Percentiles rank a stretch among this genome's conserved stretches.
Evolutionary conservation across 2,329 filamentous ascomycete species (phyloP).

Genomic region (Exserohilum rostratum): DNA sequence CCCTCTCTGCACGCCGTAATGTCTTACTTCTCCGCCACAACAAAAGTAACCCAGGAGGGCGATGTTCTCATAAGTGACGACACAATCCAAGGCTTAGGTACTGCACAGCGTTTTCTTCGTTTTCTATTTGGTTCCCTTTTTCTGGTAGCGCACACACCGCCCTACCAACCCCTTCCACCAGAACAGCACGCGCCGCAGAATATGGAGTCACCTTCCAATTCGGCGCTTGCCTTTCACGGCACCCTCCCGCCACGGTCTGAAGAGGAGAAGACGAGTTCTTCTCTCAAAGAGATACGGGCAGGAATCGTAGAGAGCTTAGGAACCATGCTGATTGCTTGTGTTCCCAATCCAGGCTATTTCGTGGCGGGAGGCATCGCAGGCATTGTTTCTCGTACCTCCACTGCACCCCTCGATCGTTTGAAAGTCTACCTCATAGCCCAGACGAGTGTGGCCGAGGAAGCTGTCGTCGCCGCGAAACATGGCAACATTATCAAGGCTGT

Average conservation of each 20-base stretch:
- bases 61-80: conserved; percentile 93
- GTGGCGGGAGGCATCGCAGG: conserved; percentile 93
- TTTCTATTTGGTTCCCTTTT: conserved; percentile 78
- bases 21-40: conserved; percentile 88
- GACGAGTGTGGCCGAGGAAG: conserved; percentile 67
- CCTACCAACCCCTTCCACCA: conserved; percentile 36
- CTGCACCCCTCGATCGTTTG: conserved; percentile 92
- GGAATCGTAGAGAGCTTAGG: conserved; percentile 44
- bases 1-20: conserved; percentile 81
- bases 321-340: conserved; percentile 61
- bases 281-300: conserved; percentile 36
- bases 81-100: conserved; percentile 93
- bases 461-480: conserved; percentile 70
- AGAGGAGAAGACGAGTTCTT: conserved; percentile 32
- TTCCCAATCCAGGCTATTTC: conserved; percentile 96
- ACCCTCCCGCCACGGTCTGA: conserved; percentile 47
- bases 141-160: conserved; percentile 64
- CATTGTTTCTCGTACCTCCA: conserved; percentile 92
- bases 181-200: conserved; percentile 34
- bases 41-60: conserved; percentile 90
- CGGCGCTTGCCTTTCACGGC: conserved; percentile 32
- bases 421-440: conserved; percentile 98
- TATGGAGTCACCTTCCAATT: conserved; percentile 32
- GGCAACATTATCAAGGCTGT: conserved; percentile 70
- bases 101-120: conserved; percentile 69